Conservation (phyloP, 139 green algal species). For the Chlamydomonas sp. region DNA sequence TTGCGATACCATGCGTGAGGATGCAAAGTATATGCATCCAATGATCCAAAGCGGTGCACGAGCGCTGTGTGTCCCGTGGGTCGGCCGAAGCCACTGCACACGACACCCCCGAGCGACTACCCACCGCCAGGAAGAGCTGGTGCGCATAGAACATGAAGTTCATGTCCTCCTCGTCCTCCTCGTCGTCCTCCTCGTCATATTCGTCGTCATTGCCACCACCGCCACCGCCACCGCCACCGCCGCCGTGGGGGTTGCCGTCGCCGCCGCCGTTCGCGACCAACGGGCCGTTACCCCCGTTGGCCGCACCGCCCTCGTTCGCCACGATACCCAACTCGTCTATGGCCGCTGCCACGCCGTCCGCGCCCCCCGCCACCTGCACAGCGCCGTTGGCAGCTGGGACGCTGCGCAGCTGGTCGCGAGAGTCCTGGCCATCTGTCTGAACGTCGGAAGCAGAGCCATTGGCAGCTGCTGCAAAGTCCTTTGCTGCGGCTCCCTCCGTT, state of each 20-base stretch:
- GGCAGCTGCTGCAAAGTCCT: not conserved
- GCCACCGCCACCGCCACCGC: not conserved
- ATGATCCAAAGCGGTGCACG: too few species aligned
- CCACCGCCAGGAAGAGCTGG: slow-evolving; percentile 5
- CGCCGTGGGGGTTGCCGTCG: not conserved
- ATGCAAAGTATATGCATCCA: too few species aligned
- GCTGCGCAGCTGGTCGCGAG: too few species aligned
- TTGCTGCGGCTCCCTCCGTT: not conserved
- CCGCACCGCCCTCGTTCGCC: not conserved
- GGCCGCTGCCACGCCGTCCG: not conserved
- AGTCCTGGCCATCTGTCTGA: too few species aligned
- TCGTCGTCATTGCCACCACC: not conserved
- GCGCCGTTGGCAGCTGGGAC: not conserved
- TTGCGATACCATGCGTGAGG: too few species aligned
- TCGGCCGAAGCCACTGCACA: not conserved
- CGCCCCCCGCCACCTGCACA: not conserved
- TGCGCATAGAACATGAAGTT: slow-evolving; percentile 23
- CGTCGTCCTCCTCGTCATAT: not conserved
- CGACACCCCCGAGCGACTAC: not conserved
- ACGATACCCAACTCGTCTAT: not conserved
- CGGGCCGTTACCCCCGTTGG: slow-evolving; percentile 1
- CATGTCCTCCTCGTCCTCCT: not conserved
- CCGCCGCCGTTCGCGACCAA: slow-evolving; percentile 17
- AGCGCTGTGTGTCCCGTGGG: not conserved
- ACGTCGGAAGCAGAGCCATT: not conserved